A percentile compares a stretch with the other conserved stretches of the same genome.
Evolutionary conservation across 805 yeast species (phyloP).

Genomic region (Spathaspora passalidarum): DNA sequence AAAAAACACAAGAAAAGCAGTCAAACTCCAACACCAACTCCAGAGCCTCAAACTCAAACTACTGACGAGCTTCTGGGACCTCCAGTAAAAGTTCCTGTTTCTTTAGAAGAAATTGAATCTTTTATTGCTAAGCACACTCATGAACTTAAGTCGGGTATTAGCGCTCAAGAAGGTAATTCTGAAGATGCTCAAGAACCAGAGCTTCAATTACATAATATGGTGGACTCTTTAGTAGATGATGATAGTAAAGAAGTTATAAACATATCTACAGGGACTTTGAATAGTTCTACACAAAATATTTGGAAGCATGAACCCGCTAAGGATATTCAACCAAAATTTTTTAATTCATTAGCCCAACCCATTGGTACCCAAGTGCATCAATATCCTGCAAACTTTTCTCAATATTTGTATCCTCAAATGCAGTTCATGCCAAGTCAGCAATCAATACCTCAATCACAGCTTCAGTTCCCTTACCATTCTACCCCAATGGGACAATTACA

Average conservation of each 20-base stretch:
- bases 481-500: neutral
- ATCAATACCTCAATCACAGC: neutral
- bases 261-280: neutral
- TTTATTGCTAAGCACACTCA: conserved; percentile 33
- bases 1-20: neutral
- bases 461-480: neutral
- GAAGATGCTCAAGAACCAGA: neutral
- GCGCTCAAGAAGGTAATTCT: neutral
- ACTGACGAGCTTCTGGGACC: neutral
- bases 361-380: conserved; percentile 1
- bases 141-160: conserved; percentile 15
- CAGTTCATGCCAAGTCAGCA: conserved; percentile 1
- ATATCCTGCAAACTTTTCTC: neutral
- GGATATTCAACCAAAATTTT: neutral
- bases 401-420: neutral
- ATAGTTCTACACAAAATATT: neutral
- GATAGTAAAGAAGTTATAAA: neutral
- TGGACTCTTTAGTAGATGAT: conserved; percentile 15
- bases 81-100: conserved; percentile 15
- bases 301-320: neutral
- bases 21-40: neutral
- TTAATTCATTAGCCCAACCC: neutral
- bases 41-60: neutral
- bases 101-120: conserved; percentile 37
- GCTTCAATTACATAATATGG: conserved; percentile 14